Evolutionary conservation across 768 basidiomycete genomes (phyloP), one percentile per base, ranked within the genome.

Genomic region (Termitomyces sp.): DNA sequence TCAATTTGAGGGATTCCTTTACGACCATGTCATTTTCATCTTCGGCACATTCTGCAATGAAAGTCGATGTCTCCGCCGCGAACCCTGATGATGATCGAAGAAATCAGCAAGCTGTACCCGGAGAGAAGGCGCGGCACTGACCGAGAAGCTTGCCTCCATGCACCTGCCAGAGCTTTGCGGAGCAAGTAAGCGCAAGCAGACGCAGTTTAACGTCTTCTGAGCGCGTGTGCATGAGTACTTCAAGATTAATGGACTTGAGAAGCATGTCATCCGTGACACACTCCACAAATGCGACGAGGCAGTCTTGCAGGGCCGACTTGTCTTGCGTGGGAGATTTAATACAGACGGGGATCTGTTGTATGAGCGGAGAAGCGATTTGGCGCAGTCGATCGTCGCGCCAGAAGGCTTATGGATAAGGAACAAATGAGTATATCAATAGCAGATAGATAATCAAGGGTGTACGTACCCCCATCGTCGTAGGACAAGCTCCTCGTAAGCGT

Each of bases 11-110:
- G 18, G 87, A 83, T 64, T 85, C 85, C 58, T 76, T 79, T 4
- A 93, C 89, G 16, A 95, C 91, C 58, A 79, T 79, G 62, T 93
- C 91, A 68, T 93, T 87, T 63, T 95, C 94, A 67, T 96, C 93
- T 72, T 94, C 92, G 4, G 85, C 83, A 67, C 87, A 90, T 70
- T 96, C 95, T 4, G 86, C 85, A 55, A 96, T 87, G 74, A 96
- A 94, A 30, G 90, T 87, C 18, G 89, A 78, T 31, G 93, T 89
- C 69, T 96, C 95, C 11, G 85, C 76, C 16, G 82, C 86, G 65
- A 92, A 89, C 12, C 87, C 91, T 91, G 64, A 60, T 7, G 6
- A 37, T 3, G 31, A 30, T 11, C 41, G 4, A 16, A 18, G 11
- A 16, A 30, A 13, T 47, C 16, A 47, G 16, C 8, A 24, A 24